phyloP scores from a whole-genome alignment of 83 land plant genomes.

The Thuja plicata region DNA sequence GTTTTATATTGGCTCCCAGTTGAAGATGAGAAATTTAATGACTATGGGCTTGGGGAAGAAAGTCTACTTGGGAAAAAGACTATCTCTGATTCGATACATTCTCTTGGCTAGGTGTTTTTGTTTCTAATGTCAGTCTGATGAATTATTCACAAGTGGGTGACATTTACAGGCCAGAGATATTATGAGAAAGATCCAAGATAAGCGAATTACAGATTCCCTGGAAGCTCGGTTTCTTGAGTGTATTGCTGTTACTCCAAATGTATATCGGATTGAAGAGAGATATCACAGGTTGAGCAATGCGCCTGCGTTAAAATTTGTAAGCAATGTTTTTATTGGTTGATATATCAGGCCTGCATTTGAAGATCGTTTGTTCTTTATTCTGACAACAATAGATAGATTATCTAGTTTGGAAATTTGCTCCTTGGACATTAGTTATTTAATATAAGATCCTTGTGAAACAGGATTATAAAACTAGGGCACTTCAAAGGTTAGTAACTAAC shows the following conservation, averaged over 20 bases:
- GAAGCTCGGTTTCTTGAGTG: slow-evolving; percentile 40
- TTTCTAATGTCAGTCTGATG: not conserved
- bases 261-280: slow-evolving; percentile 45
- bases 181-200: slow-evolving; percentile 20
- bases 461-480: slow-evolving; percentile 56
- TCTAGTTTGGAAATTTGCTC: not conserved
- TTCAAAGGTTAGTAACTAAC: slow-evolving; percentile 33
- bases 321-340: slow-evolving; percentile 4
- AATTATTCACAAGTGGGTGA: not conserved
- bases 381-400: not conserved
- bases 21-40: not conserved
- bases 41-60: not conserved
- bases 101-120: not conserved
- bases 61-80: not conserved
- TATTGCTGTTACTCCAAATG: slow-evolving; percentile 50
- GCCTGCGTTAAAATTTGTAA: slow-evolving; percentile 33
- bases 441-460: slow-evolving; percentile 7
- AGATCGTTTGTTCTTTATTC: not conserved
- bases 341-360: not conserved
- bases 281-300: slow-evolving; percentile 22
- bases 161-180: slow-evolving; percentile 1
- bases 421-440: not conserved
- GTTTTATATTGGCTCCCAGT: not conserved
- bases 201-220: slow-evolving; percentile 20
- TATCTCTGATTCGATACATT: not conserved